Base-by-base conservation (phyloP, 2,329 filamentous ascomycete genomes). In the Chrysosphaeria jannelii region DNA sequence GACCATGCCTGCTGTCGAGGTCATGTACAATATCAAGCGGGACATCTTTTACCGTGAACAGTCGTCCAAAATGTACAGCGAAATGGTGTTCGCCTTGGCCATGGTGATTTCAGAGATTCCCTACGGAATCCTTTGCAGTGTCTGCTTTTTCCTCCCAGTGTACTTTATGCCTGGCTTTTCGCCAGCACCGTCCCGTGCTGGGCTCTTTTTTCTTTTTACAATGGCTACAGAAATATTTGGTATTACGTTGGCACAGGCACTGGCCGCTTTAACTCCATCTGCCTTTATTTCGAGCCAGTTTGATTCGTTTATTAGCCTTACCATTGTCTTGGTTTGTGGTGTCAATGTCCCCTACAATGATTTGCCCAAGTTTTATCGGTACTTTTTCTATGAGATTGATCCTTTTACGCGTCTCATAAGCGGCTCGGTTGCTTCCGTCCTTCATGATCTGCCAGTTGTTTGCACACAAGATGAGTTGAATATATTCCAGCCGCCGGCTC, bases 11-110 rank as follows among this genome's bases (percentile, higher is more conserved):
- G 75, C 88, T 37, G 69, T 88, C 25, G 70, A 89, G 42, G 62
- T 69, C 19, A 79, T 78, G 47, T 89, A 72, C 41, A 67, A 78
- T 37, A 50, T 79, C 35, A 66, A 69, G 30, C 61, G 76, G 20
- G 54, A 72, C 37, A 67, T 88, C 31, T 79, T 74, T 48, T 85
- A 79, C 53, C 69, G 78, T 27, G 78, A 90, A 45, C 59, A 70
- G 10, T 69, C 71, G 10, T 66, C 68, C 26, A 89, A 88, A 48
- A 78, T 79, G 42, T 90, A 90, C 52, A 67, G 60, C 29, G 60
- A 69, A 22, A 62, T 74, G 29, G 70, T 70, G 2, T 90, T 90
- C 35, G 66, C 67, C 0, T 44, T 68, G 1, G 64, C 67, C 16
- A 70, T 85, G 50, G 56, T 81, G n/a, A 37, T 78, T 5, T 74